Conservation (phyloP, 805 yeast species). For the Helenozyma rhizophorensis region DNA sequence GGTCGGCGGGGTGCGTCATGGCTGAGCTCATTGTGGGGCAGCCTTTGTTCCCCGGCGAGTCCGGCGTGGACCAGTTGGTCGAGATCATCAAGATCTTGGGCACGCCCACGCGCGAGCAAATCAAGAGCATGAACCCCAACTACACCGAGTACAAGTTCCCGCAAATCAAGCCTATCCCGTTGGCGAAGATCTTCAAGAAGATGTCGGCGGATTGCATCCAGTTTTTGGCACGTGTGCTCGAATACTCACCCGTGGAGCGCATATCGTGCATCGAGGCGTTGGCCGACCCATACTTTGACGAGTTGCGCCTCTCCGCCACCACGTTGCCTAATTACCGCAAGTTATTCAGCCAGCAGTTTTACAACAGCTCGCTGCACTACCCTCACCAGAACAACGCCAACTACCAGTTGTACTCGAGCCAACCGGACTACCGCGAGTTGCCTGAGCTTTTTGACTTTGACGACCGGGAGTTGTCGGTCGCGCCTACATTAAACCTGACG, state of each 20-base stretch:
- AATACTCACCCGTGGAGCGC: conserved; percentile 67
- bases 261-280: conserved; percentile 54
- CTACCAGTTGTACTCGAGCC: conserved; percentile 34
- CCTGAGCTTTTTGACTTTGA: conserved; percentile 52
- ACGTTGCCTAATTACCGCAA: conserved; percentile 42
- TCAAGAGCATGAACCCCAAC: conserved; percentile 91
- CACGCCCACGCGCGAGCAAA: conserved; percentile 90
- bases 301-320: conserved; percentile 37
- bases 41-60: conserved; percentile 96
- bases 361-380: conserved; percentile 20
- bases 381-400: conserved; percentile 37
- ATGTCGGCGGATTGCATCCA: conserved; percentile 50
- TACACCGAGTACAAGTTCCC: conserved; percentile 98
- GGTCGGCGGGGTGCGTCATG: conserved; percentile 99
- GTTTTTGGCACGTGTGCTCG: conserved; percentile 52
- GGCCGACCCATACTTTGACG: conserved; percentile 52
- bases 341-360: conserved; percentile 35
- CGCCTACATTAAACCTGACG: conserved; percentile 33
- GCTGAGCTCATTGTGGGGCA: conserved; percentile 94
- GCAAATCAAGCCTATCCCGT: conserved; percentile 72
- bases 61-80: conserved; percentile 95
- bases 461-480: conserved; percentile 46
- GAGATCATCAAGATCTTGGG: conserved; percentile 95
- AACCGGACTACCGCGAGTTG: conserved; percentile 39
- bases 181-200: conserved; percentile 60